These are phyloP conservation scores for Oxyria digyna DNA, from an alignment of 148 eudicot species.

Conservation along the genomic window DNA sequence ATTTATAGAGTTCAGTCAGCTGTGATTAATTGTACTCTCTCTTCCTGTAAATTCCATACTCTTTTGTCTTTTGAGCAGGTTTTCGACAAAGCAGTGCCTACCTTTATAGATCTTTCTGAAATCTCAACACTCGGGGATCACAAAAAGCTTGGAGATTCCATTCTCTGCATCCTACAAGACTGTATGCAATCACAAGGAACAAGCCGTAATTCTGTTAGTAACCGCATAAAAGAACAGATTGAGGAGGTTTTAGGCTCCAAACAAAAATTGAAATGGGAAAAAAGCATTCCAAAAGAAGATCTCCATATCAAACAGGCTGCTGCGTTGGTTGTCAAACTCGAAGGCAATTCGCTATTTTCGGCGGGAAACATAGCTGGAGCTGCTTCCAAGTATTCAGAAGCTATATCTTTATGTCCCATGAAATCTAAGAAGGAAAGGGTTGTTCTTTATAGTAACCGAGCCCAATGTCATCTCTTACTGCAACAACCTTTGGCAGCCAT, in stretches of 20 bases:
- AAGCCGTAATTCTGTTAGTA: conserved; percentile 42
- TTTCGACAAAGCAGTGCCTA: conserved; percentile 73
- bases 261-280: conserved; percentile 71
- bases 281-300: conserved; percentile 89
- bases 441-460: conserved; percentile 81
- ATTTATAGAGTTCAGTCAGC: neutral
- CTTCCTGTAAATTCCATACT: neutral
- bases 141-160: conserved; percentile 88
- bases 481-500: conserved; percentile 86
- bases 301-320: conserved; percentile 95
- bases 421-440: conserved; percentile 87
- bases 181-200: conserved; percentile 62
- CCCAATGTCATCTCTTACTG: conserved; percentile 84
- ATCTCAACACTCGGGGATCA: conserved; percentile 72
- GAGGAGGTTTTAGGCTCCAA: conserved; percentile 63
- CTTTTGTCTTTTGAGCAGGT: conserved; percentile 33
- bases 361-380: conserved; percentile 88
- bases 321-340: conserved; percentile 84
- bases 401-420: conserved; percentile 77
- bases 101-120: conserved; percentile 76
- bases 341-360: conserved; percentile 89
- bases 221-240: conserved; percentile 42
- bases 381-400: conserved; percentile 86
- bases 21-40: neutral
- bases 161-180: conserved; percentile 66